A percentile compares a stretch with the other conserved stretches of the same genome.
phyloP scores from a whole-genome alignment of 1,284 basidiomycete genomes.

The Apiotrichum brassicae region DNA sequence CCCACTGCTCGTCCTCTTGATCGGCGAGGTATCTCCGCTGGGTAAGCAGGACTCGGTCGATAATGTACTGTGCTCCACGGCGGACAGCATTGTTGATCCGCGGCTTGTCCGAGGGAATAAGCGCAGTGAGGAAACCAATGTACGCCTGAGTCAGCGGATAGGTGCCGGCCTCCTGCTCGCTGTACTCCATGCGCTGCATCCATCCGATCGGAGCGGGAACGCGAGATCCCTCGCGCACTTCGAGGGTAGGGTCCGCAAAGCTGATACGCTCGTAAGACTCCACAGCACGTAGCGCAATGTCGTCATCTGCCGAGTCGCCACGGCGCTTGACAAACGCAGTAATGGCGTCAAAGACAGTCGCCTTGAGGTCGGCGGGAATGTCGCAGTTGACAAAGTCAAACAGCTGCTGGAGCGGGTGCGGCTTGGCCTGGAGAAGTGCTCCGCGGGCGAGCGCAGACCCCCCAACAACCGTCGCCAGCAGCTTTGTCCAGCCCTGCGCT shows the following conservation, averaged over 20 bases:
- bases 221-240: constrained; percentile 26
- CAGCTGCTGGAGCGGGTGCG: constrained; percentile 69
- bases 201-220: constrained; percentile 35
- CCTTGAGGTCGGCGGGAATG: constrained; percentile 83
- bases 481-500: constrained; percentile 39
- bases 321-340: constrained; percentile 76
- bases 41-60: constrained; percentile 74
- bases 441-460: constrained; percentile 53
- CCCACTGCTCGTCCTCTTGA: constrained; percentile 79
- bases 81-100: constrained; percentile 54
- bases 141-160: constrained; percentile 88
- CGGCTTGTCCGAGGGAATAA: constrained; percentile 54
- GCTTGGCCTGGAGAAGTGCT: constrained; percentile 60
- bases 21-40: constrained; percentile 58
- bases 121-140: constrained; percentile 69
- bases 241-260: constrained; percentile 49
- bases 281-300: constrained; percentile 65
- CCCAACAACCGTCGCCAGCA: constrained; percentile 71
- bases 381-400: constrained; percentile 71
- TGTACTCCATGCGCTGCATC: constrained; percentile 56
- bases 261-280: constrained; percentile 62
- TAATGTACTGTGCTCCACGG: constrained; percentile 61
- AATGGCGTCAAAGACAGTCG: constrained; percentile 73
- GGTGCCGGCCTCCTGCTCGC: constrained; percentile 67
- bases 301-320: constrained; percentile 58